These are phyloP conservation scores for Zopfochytrium polystomum DNA, from an alignment of 371 early-diverging fungal species.

Conservation along the genomic window DNA sequence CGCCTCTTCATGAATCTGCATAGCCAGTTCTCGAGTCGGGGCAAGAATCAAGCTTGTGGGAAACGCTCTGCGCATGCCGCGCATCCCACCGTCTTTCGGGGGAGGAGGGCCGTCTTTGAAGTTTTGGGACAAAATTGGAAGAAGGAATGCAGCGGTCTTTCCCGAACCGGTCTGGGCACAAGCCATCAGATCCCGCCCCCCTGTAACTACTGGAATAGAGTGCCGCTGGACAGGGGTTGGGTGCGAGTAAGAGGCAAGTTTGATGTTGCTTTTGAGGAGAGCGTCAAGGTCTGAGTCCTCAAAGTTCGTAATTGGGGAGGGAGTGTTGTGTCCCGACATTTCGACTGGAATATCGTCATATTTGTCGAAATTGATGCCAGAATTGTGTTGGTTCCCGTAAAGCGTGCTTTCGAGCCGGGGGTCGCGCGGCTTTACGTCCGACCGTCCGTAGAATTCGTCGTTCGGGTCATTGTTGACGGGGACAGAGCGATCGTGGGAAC, in stretches of 20 bases:
- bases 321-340: slow-evolving; percentile 75
- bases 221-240: slow-evolving; percentile 96
- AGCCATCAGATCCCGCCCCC: slow-evolving; percentile 73
- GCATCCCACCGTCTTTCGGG: slow-evolving; percentile 9
- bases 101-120: slow-evolving; percentile 49
- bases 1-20: slow-evolving; percentile 86
- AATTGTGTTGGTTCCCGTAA: slow-evolving; percentile 61
- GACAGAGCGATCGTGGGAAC: slow-evolving; percentile 26
- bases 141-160: slow-evolving; percentile 65
- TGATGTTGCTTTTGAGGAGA: slow-evolving; percentile 87
- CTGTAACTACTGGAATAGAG: slow-evolving; percentile 83
- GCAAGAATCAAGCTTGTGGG: slow-evolving; percentile 52
- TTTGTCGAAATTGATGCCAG: slow-evolving; percentile 96
- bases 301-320: slow-evolving; percentile 69
- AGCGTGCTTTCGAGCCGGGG: slow-evolving; percentile 74
- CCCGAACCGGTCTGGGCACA: slow-evolving; percentile 88
- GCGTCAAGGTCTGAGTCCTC: slow-evolving; percentile 68
- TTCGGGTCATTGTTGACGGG: slow-evolving; percentile 54
- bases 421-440: slow-evolving; percentile 59
- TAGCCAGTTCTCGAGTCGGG: slow-evolving; percentile 92
- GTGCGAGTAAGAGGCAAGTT: slow-evolving; percentile 80
- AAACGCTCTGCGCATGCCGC: slow-evolving; percentile 30
- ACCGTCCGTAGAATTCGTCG: slow-evolving; percentile 47
- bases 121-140: slow-evolving; percentile 55
- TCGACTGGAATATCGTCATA: slow-evolving; percentile 97